Evolutionary conservation across 106 monocot species (phyloP).

Genomic region (Narthecium ossifragum): DNA sequence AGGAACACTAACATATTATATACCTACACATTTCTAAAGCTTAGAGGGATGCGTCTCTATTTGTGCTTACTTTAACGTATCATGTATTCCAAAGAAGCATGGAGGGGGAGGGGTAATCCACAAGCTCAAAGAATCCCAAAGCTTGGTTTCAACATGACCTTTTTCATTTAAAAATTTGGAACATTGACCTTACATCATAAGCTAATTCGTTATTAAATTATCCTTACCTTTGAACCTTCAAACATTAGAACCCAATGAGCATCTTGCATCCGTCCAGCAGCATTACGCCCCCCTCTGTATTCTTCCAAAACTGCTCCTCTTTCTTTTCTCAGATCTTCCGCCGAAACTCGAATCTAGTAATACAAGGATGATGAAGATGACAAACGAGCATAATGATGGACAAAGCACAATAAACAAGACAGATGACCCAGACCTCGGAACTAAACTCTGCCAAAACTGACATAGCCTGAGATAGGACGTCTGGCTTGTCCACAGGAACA

Average conservation of each 20-base stretch:
- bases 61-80: too few species aligned
- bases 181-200: too few species aligned
- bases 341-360: conserved; percentile 71
- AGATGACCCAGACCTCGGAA: conserved; percentile 59
- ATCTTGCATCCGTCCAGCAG: conserved; percentile 95
- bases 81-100: too few species aligned
- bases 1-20: too few species aligned
- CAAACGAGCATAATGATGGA: neutral
- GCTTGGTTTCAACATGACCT: too few species aligned
- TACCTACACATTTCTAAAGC: too few species aligned
- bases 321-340: conserved; percentile 88
- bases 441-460: conserved; percentile 98
- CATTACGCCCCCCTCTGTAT: conserved; percentile 93
- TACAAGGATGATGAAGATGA: neutral
- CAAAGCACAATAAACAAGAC: neutral
- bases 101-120: too few species aligned
- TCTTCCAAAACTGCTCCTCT: conserved; percentile 97
- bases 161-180: too few species aligned
- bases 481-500: conserved; percentile 95
- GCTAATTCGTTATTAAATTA: too few species aligned
- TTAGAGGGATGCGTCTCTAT: too few species aligned
- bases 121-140: too few species aligned
- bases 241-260: conserved; percentile 92
- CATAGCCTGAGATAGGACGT: conserved; percentile 81
- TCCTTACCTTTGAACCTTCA: conserved; percentile 99